Base-by-base conservation (phyloP, 2,329 filamentous ascomycete genomes). In the Zelopaecilomyces penicillatus region DNA sequence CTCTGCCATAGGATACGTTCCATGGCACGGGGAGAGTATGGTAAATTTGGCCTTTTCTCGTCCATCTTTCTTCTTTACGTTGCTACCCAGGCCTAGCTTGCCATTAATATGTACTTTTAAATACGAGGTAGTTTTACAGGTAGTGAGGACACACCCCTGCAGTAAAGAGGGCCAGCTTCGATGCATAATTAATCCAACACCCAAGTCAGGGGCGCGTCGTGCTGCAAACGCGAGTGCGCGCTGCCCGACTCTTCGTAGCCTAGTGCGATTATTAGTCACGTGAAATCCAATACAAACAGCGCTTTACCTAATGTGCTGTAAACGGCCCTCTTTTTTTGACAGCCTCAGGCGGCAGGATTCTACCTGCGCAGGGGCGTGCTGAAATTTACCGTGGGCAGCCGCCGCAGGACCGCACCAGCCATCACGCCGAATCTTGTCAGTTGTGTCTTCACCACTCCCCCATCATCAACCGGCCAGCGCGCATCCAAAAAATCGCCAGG, bases 401-500 rank as follows among this genome's bases (percentile, higher is more conserved):
- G 56, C 55, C 60, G 55, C 57, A 56, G 53, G 57, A 63, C 66
- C 53, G 67, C 68, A 70, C 66, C 63, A 65, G 62, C 67, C 65
- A 65, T 69, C 67, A 68, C 66, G 65, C 65, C 63, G 65, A 68
- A 71, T 69, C 68, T 70, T 70, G 67, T 65, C 66, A 57, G 62
- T 65, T 68, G 68, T 70, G 68, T 69, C 68, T 69, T 72, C 69
- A 71, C 70, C 68, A 70, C 64, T 71, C 70, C 69, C 39, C 65
- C 67, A 69, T 71, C 67, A 69, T 69, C 65, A 67, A 65, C 57
- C 58, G 66, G 68, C 66, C 65, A 73, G 67, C 63, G 71, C 75
- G 74, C 74, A 78, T 78, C 58, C 66, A 72, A 76, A 75, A 75
- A 73, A 75, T 76, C 74, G 69, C 73, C 72, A 71, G 68, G 73